Base-by-base conservation (phyloP, 148 eudicot genomes). In the Cornus florida region DNA sequence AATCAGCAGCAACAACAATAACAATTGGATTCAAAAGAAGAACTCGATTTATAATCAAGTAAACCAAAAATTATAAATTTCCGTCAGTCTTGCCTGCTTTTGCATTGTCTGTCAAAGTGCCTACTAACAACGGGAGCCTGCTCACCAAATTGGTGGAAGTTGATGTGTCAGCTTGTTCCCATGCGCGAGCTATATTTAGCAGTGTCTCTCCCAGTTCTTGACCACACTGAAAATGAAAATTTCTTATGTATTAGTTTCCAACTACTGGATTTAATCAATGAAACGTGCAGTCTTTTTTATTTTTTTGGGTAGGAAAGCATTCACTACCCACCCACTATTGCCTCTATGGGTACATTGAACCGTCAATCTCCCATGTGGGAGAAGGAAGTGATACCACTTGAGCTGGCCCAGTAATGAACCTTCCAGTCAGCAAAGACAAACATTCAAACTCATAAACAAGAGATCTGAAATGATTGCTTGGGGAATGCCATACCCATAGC, bases 131-230 rank as follows among this genome's bases (percentile, higher is more conserved):
- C n/a, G 99, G 97, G 73, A 96, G 88, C 83, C 86, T 90, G 75
- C 83, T 86, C 31, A 92, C 86, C 78, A 96, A 78, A 76, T 84
- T 78, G 69, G 84, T 82, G 35, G 97, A 92, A 83, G 89, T 90
- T 67, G 95, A 89, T 76, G 97, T 88, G 70, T 96, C 99, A 59
- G 91, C 98, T 79, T 57, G 48, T 82, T 93, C 95, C 99, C 99
- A 96, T 32, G 99, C 97, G 83, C 93, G 92, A 82, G 92, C 83
- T 70, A 96, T 83, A 64, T 92, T 89, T 72, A 96, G 79, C 78
- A 94, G 79, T 71, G 89, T 90, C 85, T 90, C 91, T 53, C 99
- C 98, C 24, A 94, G 84, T 78, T 92, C 95, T 86, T 81, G 90
- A 67, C 98, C 98, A 85, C 95, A 94, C 99, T 96, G 82, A 76